Base-by-base conservation (phyloP, 257 asterid species). In the Phtheirospermum japonicum region DNA sequence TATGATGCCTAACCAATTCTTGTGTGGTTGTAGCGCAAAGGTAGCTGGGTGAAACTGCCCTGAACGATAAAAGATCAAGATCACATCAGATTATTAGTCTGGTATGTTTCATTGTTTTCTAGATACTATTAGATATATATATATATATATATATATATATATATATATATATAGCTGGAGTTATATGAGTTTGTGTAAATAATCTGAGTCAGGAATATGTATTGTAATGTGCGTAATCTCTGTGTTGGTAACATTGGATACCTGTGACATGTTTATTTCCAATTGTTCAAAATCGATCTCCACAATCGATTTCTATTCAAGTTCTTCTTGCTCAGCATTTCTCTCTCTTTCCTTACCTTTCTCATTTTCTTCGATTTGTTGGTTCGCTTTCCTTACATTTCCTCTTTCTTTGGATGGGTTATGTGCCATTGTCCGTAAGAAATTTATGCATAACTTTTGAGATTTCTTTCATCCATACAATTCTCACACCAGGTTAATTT, bases 31-130 rank as follows among this genome's bases (percentile, higher is more conserved):
- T 93, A 92, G 99, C 91, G 13, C 96, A 89, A 71, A 83, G 99
- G 77, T 96, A 93, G 80, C 85, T 93, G 14, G 97, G 97, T 49
- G 99, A 93, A 77, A 93, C 99, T 65, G 73, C 94, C 42, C 75
- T 89, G 30, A 89, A 93, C 49, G 97, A 89, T 74, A 93, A 84
- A 76, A 93, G 99, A 74, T 93, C 99, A 61, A 87, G 99, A 76
- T 93, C 99, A 50, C 99, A 93, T 74, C 99, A 93, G 87, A 89
- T 93, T 66, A 85, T 93, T 57, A 79, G 87, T 80, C 91, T 93
- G 90, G 99, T 92, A 80, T 60, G 81, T 65, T 39, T 53, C n/a
- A 50, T 11, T 37, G 57, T 51, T 63, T 58, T 36, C 31, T 10
- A 7, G 19, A 40, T 42, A 16, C 26, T 28, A 37, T 61, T 58